Conservation (phyloP, 169 alveolate genomes). For the Plasmodium yoelii region DNA sequence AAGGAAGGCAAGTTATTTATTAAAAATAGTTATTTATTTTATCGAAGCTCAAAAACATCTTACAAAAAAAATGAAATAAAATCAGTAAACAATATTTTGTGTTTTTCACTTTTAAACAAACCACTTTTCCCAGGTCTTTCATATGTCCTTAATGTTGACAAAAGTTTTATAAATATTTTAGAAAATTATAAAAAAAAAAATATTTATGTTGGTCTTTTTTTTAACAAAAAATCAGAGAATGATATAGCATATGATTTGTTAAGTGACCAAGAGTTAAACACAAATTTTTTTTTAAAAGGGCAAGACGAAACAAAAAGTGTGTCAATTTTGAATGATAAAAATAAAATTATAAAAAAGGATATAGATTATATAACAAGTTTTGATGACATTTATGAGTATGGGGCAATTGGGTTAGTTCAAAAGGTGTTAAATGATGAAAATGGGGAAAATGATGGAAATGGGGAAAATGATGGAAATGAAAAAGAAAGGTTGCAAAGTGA, state of each 20-base stretch:
- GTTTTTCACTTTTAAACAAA: constrained; percentile 37
- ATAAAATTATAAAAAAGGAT: constrained; percentile 27
- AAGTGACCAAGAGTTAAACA: constrained; percentile 1
- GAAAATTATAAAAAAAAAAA: constrained; percentile 27
- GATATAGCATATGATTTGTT: constrained; percentile 5
- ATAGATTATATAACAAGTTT: constrained; percentile 8
- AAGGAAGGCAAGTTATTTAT: neutral
- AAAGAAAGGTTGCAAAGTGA: too few relatives aligned
- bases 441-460: too few relatives aligned
- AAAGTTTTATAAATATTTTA: constrained; percentile 9
- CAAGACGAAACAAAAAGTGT: neutral
- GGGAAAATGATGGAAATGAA: too few relatives aligned
- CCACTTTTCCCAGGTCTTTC: constrained; percentile 72
- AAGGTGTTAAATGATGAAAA: constrained; percentile 9
- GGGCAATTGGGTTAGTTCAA: constrained; percentile 32
- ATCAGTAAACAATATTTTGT: constrained; percentile 16
- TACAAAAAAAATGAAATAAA: constrained; percentile 13
- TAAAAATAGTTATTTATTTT: constrained; percentile 2
- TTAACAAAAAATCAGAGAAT: constrained; percentile 16
- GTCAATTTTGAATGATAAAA: neutral
- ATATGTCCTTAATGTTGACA: constrained; percentile 46
- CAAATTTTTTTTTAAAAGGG: neutral
- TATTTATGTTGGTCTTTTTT: constrained; percentile 50
- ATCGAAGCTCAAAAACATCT: constrained; percentile 22
- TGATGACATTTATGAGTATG: constrained; percentile 18